phyloP scores from a whole-genome alignment of 2,329 filamentous ascomycete species.

The Purpureocillium lavendulum region DNA sequence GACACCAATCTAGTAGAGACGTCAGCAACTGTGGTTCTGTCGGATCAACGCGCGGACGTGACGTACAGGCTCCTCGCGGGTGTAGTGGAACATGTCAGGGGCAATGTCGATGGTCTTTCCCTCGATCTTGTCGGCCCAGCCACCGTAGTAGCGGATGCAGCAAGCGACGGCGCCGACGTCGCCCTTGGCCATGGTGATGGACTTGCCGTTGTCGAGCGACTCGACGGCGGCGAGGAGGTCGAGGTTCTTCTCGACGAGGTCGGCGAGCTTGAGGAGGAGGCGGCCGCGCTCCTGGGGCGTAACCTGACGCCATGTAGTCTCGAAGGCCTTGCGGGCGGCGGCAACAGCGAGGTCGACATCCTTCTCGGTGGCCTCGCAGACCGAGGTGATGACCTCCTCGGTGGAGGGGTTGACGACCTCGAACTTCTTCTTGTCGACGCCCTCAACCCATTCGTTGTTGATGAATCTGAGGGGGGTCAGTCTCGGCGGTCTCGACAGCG shows the following conservation, averaged over 20 bases:
- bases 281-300: conserved; percentile 64
- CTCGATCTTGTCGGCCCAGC: conserved; percentile 86
- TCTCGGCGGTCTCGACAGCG: background rate
- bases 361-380: conserved; percentile 82
- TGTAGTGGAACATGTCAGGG: conserved; percentile 77
- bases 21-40: background rate
- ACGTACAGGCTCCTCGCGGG: conserved; percentile 60
- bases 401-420: conserved; percentile 85
- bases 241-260: conserved; percentile 69
- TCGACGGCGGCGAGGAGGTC: conserved; percentile 75
- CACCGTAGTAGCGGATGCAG: conserved; percentile 67
- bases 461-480: conserved; percentile 54
- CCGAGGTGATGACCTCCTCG: conserved; percentile 76
- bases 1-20: conserved; percentile 47
- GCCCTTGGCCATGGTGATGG: conserved; percentile 64
- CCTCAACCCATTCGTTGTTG: conserved; percentile 79
- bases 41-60: background rate
- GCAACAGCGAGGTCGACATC: conserved; percentile 73
- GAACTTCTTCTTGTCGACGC: conserved; percentile 80
- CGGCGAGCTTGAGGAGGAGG: conserved; percentile 67
- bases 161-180: conserved; percentile 62
- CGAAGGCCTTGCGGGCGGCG: conserved; percentile 79
- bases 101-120: conserved; percentile 79
- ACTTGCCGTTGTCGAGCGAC: conserved; percentile 83
- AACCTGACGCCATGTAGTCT: conserved; percentile 60